Base-by-base conservation (phyloP, 257 asterid species). In the Thymus quinquecostatus region DNA sequence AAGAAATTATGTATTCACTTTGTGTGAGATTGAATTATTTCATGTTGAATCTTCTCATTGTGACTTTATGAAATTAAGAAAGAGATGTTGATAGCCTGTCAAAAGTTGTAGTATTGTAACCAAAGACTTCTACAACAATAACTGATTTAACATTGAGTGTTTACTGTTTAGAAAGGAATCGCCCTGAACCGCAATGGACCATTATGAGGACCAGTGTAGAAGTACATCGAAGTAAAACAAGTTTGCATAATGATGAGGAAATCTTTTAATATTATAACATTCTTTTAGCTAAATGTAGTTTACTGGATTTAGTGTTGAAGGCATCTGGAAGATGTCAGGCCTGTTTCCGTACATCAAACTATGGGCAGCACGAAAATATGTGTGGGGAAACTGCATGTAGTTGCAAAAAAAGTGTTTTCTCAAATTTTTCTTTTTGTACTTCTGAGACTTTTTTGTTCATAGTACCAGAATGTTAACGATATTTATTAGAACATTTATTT, bases 371-470 rank as follows among this genome's bases (percentile, higher is more conserved):
- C 64, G 45, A 56, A 70, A 48, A 51, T 40, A 64, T 51, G 51
- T 66, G 33, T 38, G 70, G 69, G 60, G 34, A 45, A 50, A 43
- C 71, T 70, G 68, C 58, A 66, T 38, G 59, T 54, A 32, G 57
- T 68, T 55, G 2, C 33, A 33, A 12, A 43, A 21, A 47, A 5
- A 38, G 9, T 40, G 10, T 59, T n/a, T 41, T 44, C 72, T 65
- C 27, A 33, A 60, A 45, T 45, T 49, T 13, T 67, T 30, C 38
- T 41, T 38, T 50, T 57, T 60, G 27, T 70, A 55, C 73, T 61
- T 62, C 36, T 55, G 53, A 54, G 66, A 11, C 49, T 59, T 38
- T 45, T 54, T 6, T 73, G 41, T 61, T 48, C 53, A 64, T 70
- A 12, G 10, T 58, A 47, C 27, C 38, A 54, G 1, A 51, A 56